Evolutionary conservation across 2,329 filamentous ascomycete species (phyloP).

Genomic region (Hymenoscyphus scutula): DNA sequence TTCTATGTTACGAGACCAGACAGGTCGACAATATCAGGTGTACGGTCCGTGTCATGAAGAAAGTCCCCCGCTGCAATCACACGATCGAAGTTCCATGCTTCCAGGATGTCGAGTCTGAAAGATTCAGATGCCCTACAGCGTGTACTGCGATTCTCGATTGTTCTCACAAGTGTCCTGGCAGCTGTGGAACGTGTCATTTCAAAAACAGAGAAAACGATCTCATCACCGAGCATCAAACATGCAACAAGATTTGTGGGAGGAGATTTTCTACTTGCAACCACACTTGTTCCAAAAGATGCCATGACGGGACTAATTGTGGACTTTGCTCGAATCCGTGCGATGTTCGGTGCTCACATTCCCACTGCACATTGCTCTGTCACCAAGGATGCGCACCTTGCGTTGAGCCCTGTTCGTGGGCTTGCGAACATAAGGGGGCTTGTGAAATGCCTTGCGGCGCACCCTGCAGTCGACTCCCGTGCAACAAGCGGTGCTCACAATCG

Average conservation of each 20-base stretch:
- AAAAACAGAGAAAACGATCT: conserved; percentile 34
- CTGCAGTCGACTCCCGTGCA: conserved; percentile 66
- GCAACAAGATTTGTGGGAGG: conserved; percentile 49
- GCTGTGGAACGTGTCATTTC: conserved; percentile 50
- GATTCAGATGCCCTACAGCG: conserved; percentile 46
- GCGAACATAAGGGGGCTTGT: conserved; percentile 49
- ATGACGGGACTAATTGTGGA: conserved; percentile 46
- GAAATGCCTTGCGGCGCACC: conserved; percentile 58
- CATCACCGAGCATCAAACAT: conserved; percentile 45
- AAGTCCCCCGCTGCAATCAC: conserved; percentile 56
- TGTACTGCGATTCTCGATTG: conserved; percentile 52
- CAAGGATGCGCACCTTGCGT: conserved; percentile 63
- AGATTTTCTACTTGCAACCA: conserved; percentile 56
- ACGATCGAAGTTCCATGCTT: conserved; percentile 48
- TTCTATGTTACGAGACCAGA: conserved; percentile 44
- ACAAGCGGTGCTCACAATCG: conserved; percentile 50
- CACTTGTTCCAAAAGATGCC: conserved; percentile 50
- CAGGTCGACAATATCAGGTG: conserved; percentile 49
- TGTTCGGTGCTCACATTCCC: conserved; percentile 56
- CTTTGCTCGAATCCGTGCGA: conserved; percentile 47
- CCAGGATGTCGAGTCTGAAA: conserved; percentile 39
- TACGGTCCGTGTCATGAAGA: conserved; percentile 43
- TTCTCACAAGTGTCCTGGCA: conserved; percentile 54
- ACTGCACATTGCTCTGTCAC: conserved; percentile 53
- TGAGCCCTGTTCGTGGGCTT: conserved; percentile 53